These are phyloP conservation scores for Ustilago loliicola DNA, from an alignment of 1,284 basidiomycete species.

Conservation along the genomic window DNA sequence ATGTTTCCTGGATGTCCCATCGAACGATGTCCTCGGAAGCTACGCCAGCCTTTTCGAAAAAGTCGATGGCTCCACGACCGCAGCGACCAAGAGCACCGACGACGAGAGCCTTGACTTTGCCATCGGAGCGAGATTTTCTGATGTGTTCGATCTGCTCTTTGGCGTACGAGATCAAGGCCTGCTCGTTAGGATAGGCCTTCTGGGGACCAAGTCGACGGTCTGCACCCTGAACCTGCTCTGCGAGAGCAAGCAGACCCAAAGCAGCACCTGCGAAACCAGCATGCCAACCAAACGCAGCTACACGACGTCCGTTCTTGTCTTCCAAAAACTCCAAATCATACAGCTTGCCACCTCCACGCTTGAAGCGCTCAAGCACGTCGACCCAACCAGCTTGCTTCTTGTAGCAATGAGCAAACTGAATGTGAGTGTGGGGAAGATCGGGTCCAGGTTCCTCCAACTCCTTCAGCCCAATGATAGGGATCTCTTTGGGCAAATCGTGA, in stretches of 20 bases:
- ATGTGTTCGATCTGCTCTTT: slow-evolving; percentile 76
- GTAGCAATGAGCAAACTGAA: slow-evolving; percentile 99
- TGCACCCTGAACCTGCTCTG: slow-evolving; percentile 70
- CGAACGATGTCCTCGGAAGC: slow-evolving; percentile 85
- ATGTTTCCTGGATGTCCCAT: slow-evolving; percentile 97
- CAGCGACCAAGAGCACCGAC: slow-evolving; percentile 97
- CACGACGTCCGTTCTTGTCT: slow-evolving; percentile 85
- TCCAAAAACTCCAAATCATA: slow-evolving; percentile 98
- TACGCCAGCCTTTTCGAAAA: slow-evolving; percentile 92
- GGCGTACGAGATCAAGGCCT: slow-evolving; percentile 64
- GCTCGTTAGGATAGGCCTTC: slow-evolving; percentile 81
- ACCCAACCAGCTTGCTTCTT: slow-evolving; percentile 96
- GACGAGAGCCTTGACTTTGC: slow-evolving; percentile 86
- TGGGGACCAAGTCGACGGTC: slow-evolving; percentile 74
- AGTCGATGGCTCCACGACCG: slow-evolving; percentile 94
- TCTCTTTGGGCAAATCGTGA: slow-evolving; percentile 81
- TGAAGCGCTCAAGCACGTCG: slow-evolving; percentile 87
- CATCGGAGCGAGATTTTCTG: slow-evolving; percentile 74
- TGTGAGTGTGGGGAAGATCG: slow-evolving; percentile 79
- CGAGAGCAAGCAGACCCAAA: slow-evolving; percentile 87
- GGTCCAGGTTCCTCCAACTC: slow-evolving; percentile 79
- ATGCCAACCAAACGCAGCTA: slow-evolving; percentile 99
- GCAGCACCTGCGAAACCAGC: slow-evolving; percentile 98
- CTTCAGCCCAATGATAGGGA: slow-evolving; percentile 95
- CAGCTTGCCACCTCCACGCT: slow-evolving; percentile 85